Evolutionary conservation across 2,329 filamentous ascomycete genomes (phyloP).

Genomic region (Cladobotryum mycophilum): DNA sequence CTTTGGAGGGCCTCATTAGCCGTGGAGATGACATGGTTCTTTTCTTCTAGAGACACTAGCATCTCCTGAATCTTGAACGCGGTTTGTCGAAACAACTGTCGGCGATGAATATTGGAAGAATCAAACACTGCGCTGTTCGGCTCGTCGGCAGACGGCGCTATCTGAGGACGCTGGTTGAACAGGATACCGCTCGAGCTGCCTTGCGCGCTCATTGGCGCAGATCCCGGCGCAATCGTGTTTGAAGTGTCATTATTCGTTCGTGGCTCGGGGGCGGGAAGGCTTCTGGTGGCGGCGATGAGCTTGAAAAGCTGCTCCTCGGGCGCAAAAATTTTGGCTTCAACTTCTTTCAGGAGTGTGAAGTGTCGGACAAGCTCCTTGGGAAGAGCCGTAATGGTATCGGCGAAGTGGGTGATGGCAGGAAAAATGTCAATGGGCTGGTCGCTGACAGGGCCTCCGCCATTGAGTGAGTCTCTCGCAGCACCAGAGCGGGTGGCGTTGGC

Average conservation of each 20-base stretch:
- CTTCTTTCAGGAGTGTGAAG: slow-evolving; percentile 92
- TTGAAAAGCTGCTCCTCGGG: slow-evolving; percentile 77
- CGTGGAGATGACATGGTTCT: slow-evolving; percentile 92
- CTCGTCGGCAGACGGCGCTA: slow-evolving; percentile 37
- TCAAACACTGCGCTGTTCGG: slow-evolving; percentile 43
- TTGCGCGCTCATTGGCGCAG: slow-evolving; percentile 44
- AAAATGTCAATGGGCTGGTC: slow-evolving; percentile 61
- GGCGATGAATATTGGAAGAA: slow-evolving; percentile 55
- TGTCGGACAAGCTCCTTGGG: slow-evolving; percentile 94
- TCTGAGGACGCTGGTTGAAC: slow-evolving; percentile 29
- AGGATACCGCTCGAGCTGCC: slow-evolving; percentile 40
- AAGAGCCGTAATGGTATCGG: slow-evolving; percentile 84
- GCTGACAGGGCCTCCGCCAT: slow-evolving; percentile 34
- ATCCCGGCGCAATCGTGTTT: slow-evolving; percentile 35
- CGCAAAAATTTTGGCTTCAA: slow-evolving; percentile 91
- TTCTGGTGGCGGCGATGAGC: slow-evolving; percentile 61
- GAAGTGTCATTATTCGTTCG: slow-evolving; percentile 39
- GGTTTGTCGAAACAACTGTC: slow-evolving; percentile 71
- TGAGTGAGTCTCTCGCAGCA: slow-evolving; percentile 39
- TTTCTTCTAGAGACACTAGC: slow-evolving; percentile 88
- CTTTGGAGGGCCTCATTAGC: slow-evolving; percentile 84
- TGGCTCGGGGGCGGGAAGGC: slow-evolving; percentile 41
- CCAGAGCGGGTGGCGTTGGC: slow-evolving; percentile 40
- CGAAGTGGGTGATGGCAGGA: slow-evolving; percentile 67
- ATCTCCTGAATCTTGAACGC: slow-evolving; percentile 75